Percentiles rank a stretch among this genome's conserved stretches.
Evolutionary conservation across 2,329 filamentous ascomycete species (phyloP).

Genomic region (Microcyclospora tardicrescens): DNA sequence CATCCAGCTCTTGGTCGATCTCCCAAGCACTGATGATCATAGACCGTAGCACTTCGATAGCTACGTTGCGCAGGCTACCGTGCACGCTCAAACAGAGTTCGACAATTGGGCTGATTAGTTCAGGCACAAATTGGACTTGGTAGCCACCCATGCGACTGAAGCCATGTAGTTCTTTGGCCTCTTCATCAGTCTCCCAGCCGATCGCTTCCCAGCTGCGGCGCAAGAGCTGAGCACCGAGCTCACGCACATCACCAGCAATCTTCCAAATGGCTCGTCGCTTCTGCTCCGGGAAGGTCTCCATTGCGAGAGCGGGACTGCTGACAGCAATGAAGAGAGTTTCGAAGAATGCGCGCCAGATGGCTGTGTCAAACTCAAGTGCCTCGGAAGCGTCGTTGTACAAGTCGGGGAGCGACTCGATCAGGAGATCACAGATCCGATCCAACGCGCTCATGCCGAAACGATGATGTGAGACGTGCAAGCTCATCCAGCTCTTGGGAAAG

Average conservation of each 20-base stretch:
- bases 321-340: conserved; percentile 78
- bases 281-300: conserved; percentile 95
- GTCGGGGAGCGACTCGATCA: conserved; percentile 71
- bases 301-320: conserved; percentile 71
- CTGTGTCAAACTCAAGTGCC: conserved; percentile 62
- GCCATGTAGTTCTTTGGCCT: conserved; percentile 66
- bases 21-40: conserved; percentile 99
- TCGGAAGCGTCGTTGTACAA: conserved; percentile 62
- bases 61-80: conserved; percentile 75
- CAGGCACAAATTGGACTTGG: conserved; percentile 94
- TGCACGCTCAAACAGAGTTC: conserved; percentile 92
- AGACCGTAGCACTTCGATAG: conserved; percentile 83
- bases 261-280: conserved; percentile 96
- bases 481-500: conserved; percentile 82
- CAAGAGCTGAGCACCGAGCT: conserved; percentile 77
- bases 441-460: conserved; percentile 69
- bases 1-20: conserved; percentile 76
- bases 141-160: conserved; percentile 83
- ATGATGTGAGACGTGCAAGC: conserved; percentile 56
- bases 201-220: conserved; percentile 86
- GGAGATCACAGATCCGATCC: conserved; percentile 64
- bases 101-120: conserved; percentile 79
- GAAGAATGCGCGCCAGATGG: conserved; percentile 90
- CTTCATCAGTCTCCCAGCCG: conserved; percentile 79
- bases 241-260: conserved; percentile 90